phyloP scores from a whole-genome alignment of 371 early-diverging fungal genomes.

The Rhizopus delemar region DNA sequence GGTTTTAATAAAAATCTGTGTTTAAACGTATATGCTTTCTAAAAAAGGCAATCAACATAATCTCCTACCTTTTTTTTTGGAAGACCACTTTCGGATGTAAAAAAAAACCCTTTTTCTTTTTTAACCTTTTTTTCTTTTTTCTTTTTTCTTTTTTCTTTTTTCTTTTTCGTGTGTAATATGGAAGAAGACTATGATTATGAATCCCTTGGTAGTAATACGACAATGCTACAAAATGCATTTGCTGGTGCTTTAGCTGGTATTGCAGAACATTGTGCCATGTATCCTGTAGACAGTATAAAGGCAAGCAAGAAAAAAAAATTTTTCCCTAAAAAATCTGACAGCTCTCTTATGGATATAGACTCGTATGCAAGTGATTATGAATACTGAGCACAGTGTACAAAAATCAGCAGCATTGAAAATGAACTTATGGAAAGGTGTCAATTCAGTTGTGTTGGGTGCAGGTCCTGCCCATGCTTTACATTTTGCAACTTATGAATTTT shows the following conservation, averaged over 20 bases:
- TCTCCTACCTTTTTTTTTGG: background rate
- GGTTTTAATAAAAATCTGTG: too few species aligned
- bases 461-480: constrained; percentile 96
- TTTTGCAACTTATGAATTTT: constrained; percentile 92
- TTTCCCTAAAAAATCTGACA: background rate
- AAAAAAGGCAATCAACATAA: too few species aligned
- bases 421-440: constrained; percentile 91
- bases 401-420: constrained; percentile 11
- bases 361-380: constrained; percentile 48
- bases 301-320: constrained; percentile 39
- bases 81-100: background rate
- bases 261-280: constrained; percentile 94
- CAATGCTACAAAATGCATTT: constrained; percentile 76
- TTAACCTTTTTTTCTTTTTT: background rate
- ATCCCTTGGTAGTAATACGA: constrained; percentile 77
- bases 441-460: constrained; percentile 88
- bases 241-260: constrained; percentile 97
- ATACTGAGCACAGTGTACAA: constrained; percentile 8
- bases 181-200: constrained; percentile 84
- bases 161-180: constrained; percentile 15
- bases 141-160: constrained; percentile 12
- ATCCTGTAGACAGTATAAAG: constrained; percentile 94
- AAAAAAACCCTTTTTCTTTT: background rate
- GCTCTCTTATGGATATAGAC: constrained; percentile 26
- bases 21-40: too few species aligned